Conservation (phyloP, 352 stramenopile species). For the Pythium phragmiticola region DNA sequence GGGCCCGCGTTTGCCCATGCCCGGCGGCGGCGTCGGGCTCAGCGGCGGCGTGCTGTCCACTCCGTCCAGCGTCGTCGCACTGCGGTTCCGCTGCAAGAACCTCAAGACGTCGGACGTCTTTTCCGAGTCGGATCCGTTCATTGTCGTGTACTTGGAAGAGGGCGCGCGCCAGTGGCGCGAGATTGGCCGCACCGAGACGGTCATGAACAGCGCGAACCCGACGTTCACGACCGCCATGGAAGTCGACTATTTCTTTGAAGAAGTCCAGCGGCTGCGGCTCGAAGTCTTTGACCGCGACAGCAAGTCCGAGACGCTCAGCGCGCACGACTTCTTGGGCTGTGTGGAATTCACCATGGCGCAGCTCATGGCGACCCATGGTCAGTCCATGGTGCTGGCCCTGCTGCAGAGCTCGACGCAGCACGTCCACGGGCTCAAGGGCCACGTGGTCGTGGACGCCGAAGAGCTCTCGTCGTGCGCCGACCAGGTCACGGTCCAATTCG, state of each 20-base stretch:
- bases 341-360: slow-evolving; percentile 79
- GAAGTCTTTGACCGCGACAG: slow-evolving; percentile 84
- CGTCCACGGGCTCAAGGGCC: slow-evolving; percentile 46
- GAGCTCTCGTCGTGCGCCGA: slow-evolving; percentile 68
- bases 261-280: slow-evolving; percentile 74
- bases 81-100: slow-evolving; percentile 66
- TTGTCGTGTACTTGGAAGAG: slow-evolving; percentile 74
- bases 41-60: slow-evolving; percentile 26
- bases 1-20: slow-evolving; percentile 24
- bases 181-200: slow-evolving; percentile 75
- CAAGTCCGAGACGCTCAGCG: slow-evolving; percentile 49
- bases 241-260: slow-evolving; percentile 78
- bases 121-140: slow-evolving; percentile 72
- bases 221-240: slow-evolving; percentile 71
- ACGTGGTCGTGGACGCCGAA: slow-evolving; percentile 68
- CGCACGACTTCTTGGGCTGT: slow-evolving; percentile 74
- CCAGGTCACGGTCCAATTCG: slow-evolving; percentile 61
- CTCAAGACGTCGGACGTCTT: slow-evolving; percentile 68
- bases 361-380: slow-evolving; percentile 61
- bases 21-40: neutral
- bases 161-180: slow-evolving; percentile 51
- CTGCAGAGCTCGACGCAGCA: slow-evolving; percentile 45
- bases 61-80: slow-evolving; percentile 62
- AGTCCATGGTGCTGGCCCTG: slow-evolving; percentile 57
- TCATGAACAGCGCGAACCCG: slow-evolving; percentile 64